Conservation (phyloP, 2,329 filamentous ascomycete genomes). For the Byssochlamys sp. region DNA sequence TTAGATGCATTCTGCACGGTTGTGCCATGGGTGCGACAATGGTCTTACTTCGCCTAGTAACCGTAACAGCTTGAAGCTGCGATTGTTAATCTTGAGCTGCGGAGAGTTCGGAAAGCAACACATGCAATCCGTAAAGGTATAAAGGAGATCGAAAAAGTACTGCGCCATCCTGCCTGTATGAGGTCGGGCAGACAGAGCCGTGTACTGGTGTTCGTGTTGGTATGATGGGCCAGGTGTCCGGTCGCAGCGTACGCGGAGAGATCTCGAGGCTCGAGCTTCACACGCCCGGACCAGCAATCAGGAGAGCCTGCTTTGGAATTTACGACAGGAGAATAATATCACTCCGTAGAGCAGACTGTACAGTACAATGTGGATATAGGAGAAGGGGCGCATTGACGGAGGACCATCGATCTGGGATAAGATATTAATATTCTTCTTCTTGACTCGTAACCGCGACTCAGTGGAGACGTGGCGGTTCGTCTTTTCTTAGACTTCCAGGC, state of each 20-base stretch:
- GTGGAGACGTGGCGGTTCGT: background rate
- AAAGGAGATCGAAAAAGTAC: slow-evolving; percentile 77
- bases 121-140: slow-evolving; percentile 87
- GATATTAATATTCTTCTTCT: background rate
- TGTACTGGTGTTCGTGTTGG: background rate
- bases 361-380: background rate
- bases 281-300: background rate
- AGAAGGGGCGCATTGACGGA: background rate
- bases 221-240: background rate
- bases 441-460: background rate
- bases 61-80: slow-evolving; percentile 90
- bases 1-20: background rate
- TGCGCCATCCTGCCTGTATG: slow-evolving; percentile 56
- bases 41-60: slow-evolving; percentile 72
- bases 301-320: background rate
- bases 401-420: background rate
- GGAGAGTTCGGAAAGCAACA: slow-evolving; percentile 92
- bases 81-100: slow-evolving; percentile 86
- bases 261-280: background rate
- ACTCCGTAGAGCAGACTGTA: background rate
- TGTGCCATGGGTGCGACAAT: background rate
- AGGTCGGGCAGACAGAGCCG: background rate
- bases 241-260: background rate
- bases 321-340: background rate
- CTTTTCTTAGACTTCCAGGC: background rate